Percentiles rank a stretch among this genome's conserved stretches.
Evolutionary conservation across 2,329 filamentous ascomycete genomes (phyloP).

Genomic region (Ophiocordyceps unilateralis): DNA sequence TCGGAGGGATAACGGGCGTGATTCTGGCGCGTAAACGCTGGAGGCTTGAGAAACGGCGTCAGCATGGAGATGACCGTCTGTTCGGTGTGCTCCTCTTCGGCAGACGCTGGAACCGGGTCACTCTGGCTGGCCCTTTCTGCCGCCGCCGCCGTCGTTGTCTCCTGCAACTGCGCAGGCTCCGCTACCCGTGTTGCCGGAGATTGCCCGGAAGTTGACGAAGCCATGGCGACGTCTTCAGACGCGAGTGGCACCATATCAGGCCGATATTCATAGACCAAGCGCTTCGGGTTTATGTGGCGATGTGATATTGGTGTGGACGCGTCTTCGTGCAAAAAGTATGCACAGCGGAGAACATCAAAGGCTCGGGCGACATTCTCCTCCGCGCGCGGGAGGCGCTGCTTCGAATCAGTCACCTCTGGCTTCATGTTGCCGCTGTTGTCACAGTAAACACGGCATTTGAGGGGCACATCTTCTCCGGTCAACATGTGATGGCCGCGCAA

Average conservation of each 20-base stretch:
- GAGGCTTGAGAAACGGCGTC: constrained; percentile 29
- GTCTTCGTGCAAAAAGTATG: constrained; percentile 27
- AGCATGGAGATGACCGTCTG: constrained; percentile 27
- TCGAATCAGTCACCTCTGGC: constrained; percentile 16
- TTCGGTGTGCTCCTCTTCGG: constrained; percentile 15
- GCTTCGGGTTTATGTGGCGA: constrained; percentile 9
- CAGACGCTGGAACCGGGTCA: background rate
- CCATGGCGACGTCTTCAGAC: background rate
- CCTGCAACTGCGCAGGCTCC: background rate
- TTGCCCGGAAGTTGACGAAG: background rate
- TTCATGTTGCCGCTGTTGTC: constrained; percentile 19
- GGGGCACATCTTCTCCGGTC: constrained; percentile 18
- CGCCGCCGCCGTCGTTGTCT: background rate
- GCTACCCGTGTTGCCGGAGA: background rate
- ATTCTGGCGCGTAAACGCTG: constrained; percentile 21
- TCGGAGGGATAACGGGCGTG: constrained; percentile 17
- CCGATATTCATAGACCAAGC: constrained; percentile 16
- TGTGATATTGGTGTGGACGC: constrained; percentile 19
- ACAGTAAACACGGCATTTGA: constrained; percentile 21
- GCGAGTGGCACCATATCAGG: constrained; percentile 1
- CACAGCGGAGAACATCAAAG: constrained; percentile 30
- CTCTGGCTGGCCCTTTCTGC: background rate
- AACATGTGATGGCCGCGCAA: constrained; percentile 26
- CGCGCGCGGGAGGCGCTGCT: constrained; percentile 13
- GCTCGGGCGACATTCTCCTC: constrained; percentile 27